Base-by-base conservation (phyloP, 257 asterid genomes). In the Coffea eugenioides region DNA sequence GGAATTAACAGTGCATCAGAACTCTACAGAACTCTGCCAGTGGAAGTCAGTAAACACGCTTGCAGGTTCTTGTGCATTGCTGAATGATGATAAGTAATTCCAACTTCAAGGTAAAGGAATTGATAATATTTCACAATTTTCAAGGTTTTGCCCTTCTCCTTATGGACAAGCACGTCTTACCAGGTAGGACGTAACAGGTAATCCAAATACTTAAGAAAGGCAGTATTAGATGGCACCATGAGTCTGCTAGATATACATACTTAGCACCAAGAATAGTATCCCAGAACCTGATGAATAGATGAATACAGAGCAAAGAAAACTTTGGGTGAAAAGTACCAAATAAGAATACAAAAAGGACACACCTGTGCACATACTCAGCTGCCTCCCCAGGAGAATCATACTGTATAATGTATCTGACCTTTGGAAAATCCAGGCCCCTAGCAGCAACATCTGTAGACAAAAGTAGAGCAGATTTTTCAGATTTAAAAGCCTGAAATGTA, bases 341-440 rank as follows among this genome's bases (percentile, higher is more conserved):
- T 64, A 66, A 69, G 31, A 68, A 41, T 67, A 52, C 10, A 41
- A 84, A 54, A 78, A 80, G 45, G 43, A 84, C 77, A 73, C 84
- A 96, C 99, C 99, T 91, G 90, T 96, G 99, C 77, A 96, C 98
- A 92, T 94, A 96, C 82, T 96, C 99, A 51, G 98, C 91, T 77
- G 97, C 97, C 88, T 96, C 99, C 79, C 99, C 97, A 41, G 99
- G 99, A 83, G 99, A 91, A 87, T 96, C 99, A 86, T 96, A 96
- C 83, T 96, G 99, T 79, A 96, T 88, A 82, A 96, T 96, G 86
- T 93, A 96, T 88, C 90, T 89, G 74, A 96, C 98, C 89, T 92
- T 88, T n/a, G 99, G 98, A 79, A 96, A 86, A 87, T 96, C 99
- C 82, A 96, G 88, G 79, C 99, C 99, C 87, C 99, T 91, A 71